Percentiles rank a stretch among this genome's conserved stretches.
Conservation (phyloP, 495 filamentous ascomycete genomes). For the Aspergillus indologenus region DNA sequence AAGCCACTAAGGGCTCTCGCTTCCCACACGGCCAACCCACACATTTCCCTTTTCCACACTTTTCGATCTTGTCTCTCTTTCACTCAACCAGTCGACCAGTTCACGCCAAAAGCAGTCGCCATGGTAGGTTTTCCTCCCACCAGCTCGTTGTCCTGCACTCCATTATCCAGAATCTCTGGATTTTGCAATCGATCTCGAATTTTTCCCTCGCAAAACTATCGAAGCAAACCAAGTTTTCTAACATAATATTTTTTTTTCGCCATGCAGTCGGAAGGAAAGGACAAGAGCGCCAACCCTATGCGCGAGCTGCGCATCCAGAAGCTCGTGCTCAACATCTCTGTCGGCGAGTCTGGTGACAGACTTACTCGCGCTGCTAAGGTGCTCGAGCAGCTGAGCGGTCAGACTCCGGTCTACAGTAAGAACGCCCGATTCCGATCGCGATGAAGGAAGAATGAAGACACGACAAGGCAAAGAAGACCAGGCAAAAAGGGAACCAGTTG, state of each 20-base stretch:
- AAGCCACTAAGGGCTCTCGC: conserved; percentile 43
- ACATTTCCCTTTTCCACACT: conserved; percentile 43
- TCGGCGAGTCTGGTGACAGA: conserved; percentile 99
- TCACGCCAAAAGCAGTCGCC: conserved; percentile 45
- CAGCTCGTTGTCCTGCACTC: conserved; percentile 6
- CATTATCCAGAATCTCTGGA: not conserved
- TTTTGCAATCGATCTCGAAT: not conserved
- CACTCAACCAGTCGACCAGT: conserved; percentile 45
- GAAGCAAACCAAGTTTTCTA: conserved; percentile 17
- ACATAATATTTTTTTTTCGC: conserved; percentile 21
- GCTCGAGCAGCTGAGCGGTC: conserved; percentile 98
- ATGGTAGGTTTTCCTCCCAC: conserved; percentile 41
- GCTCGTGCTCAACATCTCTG: conserved; percentile 99
- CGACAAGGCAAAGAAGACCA: not conserved
- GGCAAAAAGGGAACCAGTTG: not conserved
- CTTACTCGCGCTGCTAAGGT: conserved; percentile 99
- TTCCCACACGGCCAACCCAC: conserved; percentile 41
- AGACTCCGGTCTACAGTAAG: conserved; percentile 98
- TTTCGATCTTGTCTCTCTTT: conserved; percentile 31
- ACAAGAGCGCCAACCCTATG: conserved; percentile 96
- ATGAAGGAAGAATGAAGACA: not conserved
- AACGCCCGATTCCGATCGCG: conserved; percentile 19
- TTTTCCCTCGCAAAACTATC: not conserved
- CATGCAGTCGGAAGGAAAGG: conserved; percentile 58
- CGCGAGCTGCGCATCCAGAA: conserved; percentile 99